Percentiles rank a stretch among this genome's conserved stretches.
These are phyloP conservation scores for Pseudogymnoascus sp. DNA, from an alignment of 2,329 filamentous ascomycete genomes.

Conservation along the genomic window DNA sequence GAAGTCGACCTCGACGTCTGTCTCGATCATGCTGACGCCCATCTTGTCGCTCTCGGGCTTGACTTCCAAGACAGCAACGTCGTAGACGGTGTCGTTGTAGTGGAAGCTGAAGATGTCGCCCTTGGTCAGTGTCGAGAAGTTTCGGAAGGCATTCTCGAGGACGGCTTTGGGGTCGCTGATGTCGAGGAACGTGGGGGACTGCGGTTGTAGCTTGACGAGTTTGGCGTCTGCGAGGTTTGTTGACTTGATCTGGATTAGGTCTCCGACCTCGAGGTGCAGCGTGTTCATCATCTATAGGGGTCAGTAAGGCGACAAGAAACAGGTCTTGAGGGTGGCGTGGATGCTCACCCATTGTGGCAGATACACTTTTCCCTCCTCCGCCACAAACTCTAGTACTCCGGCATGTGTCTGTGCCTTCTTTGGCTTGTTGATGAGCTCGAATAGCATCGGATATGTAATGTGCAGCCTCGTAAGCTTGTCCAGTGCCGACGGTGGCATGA, in stretches of 20 bases:
- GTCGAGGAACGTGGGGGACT: constrained; percentile 87
- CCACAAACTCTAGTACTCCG: constrained; percentile 93
- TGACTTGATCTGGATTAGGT: constrained; percentile 90
- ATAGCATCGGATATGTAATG: constrained; percentile 94
- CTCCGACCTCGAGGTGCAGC: constrained; percentile 78
- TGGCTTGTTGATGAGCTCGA: constrained; percentile 88
- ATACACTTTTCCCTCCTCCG: constrained; percentile 94
- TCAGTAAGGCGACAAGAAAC: neutral
- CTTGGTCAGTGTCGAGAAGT: constrained; percentile 88
- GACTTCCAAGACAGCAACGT: constrained; percentile 87
- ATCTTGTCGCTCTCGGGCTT: constrained; percentile 78
- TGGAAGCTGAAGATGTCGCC: constrained; percentile 93
- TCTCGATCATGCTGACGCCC: constrained; percentile 91
- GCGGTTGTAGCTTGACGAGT: constrained; percentile 93
- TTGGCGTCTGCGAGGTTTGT: constrained; percentile 85
- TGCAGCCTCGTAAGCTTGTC: constrained; percentile 95
- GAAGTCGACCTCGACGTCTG: constrained; percentile 93
- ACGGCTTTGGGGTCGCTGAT: constrained; percentile 97
- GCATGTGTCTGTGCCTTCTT: constrained; percentile 77
- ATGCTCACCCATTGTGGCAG: constrained; percentile 79
- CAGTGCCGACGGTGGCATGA: constrained; percentile 89
- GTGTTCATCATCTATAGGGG: constrained; percentile 84
- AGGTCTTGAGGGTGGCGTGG: neutral
- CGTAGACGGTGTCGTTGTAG: constrained; percentile 91
- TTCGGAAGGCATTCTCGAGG: constrained; percentile 90